phyloP scores from a whole-genome alignment of 2,329 filamentous ascomycete species.

The Penicillium sp. region DNA sequence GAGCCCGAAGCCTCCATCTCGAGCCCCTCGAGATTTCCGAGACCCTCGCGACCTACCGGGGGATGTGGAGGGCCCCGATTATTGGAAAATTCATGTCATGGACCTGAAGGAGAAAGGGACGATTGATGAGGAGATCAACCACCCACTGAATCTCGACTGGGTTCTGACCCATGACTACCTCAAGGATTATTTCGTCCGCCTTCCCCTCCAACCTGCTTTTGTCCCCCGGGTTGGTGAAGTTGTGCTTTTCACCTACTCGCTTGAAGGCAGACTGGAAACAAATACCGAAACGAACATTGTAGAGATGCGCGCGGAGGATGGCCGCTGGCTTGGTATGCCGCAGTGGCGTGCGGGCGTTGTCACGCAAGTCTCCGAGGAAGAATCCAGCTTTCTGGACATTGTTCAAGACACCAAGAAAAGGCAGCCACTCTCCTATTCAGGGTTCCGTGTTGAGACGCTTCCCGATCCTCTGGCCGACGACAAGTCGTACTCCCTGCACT shows the following conservation, averaged over 20 bases:
- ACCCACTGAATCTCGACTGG: conserved; percentile 53
- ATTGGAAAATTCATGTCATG: conserved; percentile 32
- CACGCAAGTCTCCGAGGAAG: conserved; percentile 45
- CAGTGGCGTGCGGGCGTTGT: conserved; percentile 55
- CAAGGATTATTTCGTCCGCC: conserved; percentile 36
- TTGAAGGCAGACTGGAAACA: conserved; percentile 34
- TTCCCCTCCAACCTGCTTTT: conserved; percentile 44
- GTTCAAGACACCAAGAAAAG: conserved; percentile 35
- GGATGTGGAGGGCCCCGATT: conserved; percentile 17
- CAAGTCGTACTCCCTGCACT: conserved; percentile 49
- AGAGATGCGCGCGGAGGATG: conserved; percentile 32
- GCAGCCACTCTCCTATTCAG: conserved; percentile 45
- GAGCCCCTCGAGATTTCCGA: too few relatives aligned
- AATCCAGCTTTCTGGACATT: conserved; percentile 43
- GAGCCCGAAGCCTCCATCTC: not conserved
- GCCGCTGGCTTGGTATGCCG: conserved; percentile 35
- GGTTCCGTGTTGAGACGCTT: conserved; percentile 54
- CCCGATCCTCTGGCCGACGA: conserved; percentile 46
- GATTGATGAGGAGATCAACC: conserved; percentile 44
- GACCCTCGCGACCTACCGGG: not conserved
- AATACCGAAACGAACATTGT: conserved; percentile 26
- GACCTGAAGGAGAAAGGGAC: conserved; percentile 39
- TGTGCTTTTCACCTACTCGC: conserved; percentile 46
- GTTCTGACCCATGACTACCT: conserved; percentile 44
- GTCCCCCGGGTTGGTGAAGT: conserved; percentile 52